Conservation (phyloP, 257 asterid species). For the Solanum etuberosum region DNA sequence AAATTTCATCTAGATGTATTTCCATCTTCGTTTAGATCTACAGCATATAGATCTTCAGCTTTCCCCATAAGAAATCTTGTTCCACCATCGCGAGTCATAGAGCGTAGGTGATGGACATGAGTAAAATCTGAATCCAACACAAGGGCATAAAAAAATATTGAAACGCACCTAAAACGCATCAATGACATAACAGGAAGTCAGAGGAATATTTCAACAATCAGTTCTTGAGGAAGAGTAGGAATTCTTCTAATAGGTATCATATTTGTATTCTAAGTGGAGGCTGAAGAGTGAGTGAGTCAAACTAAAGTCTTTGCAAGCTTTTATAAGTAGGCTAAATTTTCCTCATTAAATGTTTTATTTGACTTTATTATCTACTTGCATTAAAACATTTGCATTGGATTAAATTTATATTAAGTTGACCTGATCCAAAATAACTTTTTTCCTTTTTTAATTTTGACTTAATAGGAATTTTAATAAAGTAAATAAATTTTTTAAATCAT, state of each 20-base stretch:
- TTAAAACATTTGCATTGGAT: neutral
- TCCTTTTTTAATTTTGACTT: no score
- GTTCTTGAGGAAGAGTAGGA: neutral
- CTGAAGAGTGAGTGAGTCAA: neutral
- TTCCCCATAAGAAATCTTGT: neutral
- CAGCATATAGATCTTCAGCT: no score
- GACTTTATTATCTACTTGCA: no score
- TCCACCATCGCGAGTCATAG: neutral
- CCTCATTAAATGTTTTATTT: neutral
- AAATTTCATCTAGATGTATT: no score
- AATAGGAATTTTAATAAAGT: no score
- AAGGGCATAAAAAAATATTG: neutral
- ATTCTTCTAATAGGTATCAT: neutral
- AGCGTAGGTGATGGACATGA: neutral
- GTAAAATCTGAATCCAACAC: no score
- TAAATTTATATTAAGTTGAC: neutral
- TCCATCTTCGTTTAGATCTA: no score
- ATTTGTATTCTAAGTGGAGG: neutral
- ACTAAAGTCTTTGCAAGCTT: neutral
- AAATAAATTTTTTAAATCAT: no score
- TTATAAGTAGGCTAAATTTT: neutral
- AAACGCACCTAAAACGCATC: neutral
- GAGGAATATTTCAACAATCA: neutral
- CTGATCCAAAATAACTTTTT: no score
- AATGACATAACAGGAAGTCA: neutral